phyloP scores from a whole-genome alignment of 2,329 filamentous ascomycete species.

The Trichoderma asperellum region DNA sequence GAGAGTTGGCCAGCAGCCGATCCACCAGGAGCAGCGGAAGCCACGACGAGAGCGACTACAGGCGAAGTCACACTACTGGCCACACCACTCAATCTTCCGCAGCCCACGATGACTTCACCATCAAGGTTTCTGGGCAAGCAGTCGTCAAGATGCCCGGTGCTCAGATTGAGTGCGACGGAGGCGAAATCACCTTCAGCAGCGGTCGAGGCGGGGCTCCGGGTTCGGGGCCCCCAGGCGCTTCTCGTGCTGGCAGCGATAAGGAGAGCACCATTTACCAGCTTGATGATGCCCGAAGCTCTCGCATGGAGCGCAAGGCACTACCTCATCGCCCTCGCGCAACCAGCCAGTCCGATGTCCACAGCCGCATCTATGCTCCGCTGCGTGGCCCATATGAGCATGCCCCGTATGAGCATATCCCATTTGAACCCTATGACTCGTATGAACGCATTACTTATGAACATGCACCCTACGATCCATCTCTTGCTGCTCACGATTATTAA shows the following conservation, averaged over 20 bases:
- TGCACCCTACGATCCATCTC: constrained; percentile 38
- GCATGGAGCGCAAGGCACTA: constrained; percentile 49
- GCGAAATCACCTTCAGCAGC: constrained; percentile 61
- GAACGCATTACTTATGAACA: constrained; percentile 28
- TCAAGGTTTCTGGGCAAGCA: constrained; percentile 61
- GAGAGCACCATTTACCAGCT: constrained; percentile 53
- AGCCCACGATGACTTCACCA: constrained; percentile 60
- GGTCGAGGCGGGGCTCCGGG: constrained; percentile 30
- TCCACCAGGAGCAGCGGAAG: constrained; percentile 63
- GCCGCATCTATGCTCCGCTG: constrained; percentile 41
- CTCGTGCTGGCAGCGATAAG: constrained; percentile 55
- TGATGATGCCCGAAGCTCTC: constrained; percentile 49
- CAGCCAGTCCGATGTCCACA: constrained; percentile 55
- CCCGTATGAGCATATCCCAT: constrained; percentile 32
- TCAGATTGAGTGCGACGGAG: constrained; percentile 64
- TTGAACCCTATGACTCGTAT: constrained; percentile 19
- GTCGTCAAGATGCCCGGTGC: constrained; percentile 60
- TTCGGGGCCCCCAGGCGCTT: constrained; percentile 32
- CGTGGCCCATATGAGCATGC: constrained; percentile 39
- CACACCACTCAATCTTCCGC: constrained; percentile 56
- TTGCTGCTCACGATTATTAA: constrained; percentile 39
- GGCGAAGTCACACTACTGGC: constrained; percentile 63
- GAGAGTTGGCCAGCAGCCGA: constrained; percentile 55
- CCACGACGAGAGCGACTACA: constrained; percentile 66
- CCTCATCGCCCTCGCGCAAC: constrained; percentile 51